Base-by-base conservation (phyloP, 176 grass and related monocot genomes). In the Ensete glaucum region DNA sequence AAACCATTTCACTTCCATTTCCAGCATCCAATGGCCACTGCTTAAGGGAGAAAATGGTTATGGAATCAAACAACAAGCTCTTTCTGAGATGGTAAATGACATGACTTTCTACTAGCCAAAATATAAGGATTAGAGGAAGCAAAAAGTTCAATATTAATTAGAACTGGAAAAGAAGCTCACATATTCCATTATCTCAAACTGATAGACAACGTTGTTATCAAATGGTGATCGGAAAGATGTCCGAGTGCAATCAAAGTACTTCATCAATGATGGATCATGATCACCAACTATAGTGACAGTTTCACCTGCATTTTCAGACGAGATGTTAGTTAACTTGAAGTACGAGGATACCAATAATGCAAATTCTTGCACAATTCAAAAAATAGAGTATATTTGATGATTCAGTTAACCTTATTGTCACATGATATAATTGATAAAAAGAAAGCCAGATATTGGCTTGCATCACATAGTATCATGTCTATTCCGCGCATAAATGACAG, bases 101-200 rank as follows among this genome's bases (percentile, higher is more conserved):
- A 19, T 60, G 0, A 29, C 29, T 65, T 26, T 65, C 9, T 27
- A 14, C 14, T 11, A 22, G n/a, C 3, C 11, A 67, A 34, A 43
- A 27, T 1, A 2, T 9, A 16, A 70, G 9, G 51, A n/a, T 69
- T 51, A 25, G 19, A 70, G 1, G 26, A 49, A 50, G 64, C 50
- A 82, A 53, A 76, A 19, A 66, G 16, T 14, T 59, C 75, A 51
- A 23, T 50, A 19, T 25, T 67, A 52, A 34, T 10, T 48, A 66
- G 67, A 79, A 29, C 21, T 9, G 54, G 72, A 68, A 55, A 64
- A 60, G 50, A 71, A 85, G 85, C 87, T 52, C 75, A 99, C 95
- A 85, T 99, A 99, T 99, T 99, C 95, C 90, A 99, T 99, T 64
- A 89, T 91, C 79, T 99, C 95, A 19, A 94, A 99, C 65, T 99